Conservation (phyloP, 495 filamentous ascomycete species). For the Penicillium ochrochloron region DNA sequence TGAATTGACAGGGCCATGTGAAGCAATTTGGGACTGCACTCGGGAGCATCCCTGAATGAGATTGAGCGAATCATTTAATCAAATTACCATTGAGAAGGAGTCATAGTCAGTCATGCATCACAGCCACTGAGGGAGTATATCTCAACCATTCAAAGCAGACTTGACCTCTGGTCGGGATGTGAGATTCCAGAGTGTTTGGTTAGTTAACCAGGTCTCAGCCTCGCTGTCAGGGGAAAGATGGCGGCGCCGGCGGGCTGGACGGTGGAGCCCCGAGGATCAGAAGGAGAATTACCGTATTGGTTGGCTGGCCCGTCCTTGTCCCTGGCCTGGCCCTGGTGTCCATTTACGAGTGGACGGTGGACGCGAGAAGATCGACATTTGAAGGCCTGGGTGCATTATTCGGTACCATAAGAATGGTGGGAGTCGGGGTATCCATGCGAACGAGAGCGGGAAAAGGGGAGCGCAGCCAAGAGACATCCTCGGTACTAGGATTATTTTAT, state of each 20-base stretch:
- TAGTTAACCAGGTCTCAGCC: background rate
- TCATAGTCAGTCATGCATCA: background rate
- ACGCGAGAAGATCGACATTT: slow-evolving; percentile 15
- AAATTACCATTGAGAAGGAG: background rate
- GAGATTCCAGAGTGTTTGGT: background rate
- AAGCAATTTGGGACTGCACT: background rate
- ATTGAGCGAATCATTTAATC: background rate
- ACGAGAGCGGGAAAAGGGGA: slow-evolving; percentile 1
- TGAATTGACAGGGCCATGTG: background rate
- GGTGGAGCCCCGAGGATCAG: slow-evolving; percentile 3
- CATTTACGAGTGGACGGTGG: slow-evolving; percentile 1
- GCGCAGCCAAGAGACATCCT: background rate
- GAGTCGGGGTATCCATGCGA: background rate
- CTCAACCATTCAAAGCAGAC: background rate
- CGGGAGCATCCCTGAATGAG: background rate
- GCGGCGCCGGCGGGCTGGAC: slow-evolving; percentile 10
- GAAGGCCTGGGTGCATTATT: background rate
- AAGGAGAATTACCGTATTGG: slow-evolving; percentile 20
- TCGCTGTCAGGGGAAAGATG: slow-evolving; percentile 4
- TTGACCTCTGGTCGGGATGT: background rate
- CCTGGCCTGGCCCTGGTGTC: slow-evolving; percentile 1
- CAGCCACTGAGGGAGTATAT: background rate
- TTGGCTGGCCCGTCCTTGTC: slow-evolving; percentile 17
- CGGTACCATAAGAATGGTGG: background rate
- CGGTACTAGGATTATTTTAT: background rate